A percentile compares a stretch with the other conserved stretches of the same genome.
Conservation (phyloP, 208 protist genomes). For the Wallacemonas rigidus region DNA sequence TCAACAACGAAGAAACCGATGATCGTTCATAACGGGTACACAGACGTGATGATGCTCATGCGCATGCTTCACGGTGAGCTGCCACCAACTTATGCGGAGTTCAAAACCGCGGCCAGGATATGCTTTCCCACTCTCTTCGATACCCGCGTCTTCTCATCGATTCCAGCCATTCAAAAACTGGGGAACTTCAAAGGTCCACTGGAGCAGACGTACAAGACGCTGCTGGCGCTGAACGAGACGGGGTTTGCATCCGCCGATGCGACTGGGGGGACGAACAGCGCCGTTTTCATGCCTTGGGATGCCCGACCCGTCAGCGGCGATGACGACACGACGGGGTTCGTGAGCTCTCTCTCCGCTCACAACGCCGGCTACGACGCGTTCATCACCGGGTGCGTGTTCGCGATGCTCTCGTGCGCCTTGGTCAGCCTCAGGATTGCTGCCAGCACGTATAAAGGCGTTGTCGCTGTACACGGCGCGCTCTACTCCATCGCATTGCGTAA, state of each 20-base stretch:
- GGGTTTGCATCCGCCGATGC: neutral
- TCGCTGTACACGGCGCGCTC: constrained; percentile 39
- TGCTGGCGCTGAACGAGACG: neutral
- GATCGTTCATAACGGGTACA: constrained; percentile 65
- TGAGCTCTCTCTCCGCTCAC: constrained; percentile 21
- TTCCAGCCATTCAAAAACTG: constrained; percentile 38
- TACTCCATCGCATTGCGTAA: constrained; percentile 35
- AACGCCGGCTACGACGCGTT: constrained; percentile 59
- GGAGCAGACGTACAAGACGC: constrained; percentile 24
- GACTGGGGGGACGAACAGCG: neutral
- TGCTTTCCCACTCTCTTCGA: constrained; percentile 70
- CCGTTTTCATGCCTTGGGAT: neutral
- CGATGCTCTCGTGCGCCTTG: constrained; percentile 32
- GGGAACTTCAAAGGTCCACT: constrained; percentile 44
- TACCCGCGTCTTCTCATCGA: constrained; percentile 54
- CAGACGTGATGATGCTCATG: constrained; percentile 65
- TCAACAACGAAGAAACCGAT: constrained; percentile 41
- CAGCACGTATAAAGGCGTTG: constrained; percentile 20
- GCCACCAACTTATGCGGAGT: constrained; percentile 33
- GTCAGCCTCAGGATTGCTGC: neutral
- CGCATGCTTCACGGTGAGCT: constrained; percentile 34
- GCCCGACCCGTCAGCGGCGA: constrained; percentile 8
- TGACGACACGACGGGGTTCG: neutral
- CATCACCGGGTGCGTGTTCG: constrained; percentile 62
- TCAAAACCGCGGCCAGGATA: constrained; percentile 43